Evolutionary conservation across 768 basidiomycete genomes (phyloP), one percentile per base, ranked within the genome.

Genomic region (Russula compacta): DNA sequence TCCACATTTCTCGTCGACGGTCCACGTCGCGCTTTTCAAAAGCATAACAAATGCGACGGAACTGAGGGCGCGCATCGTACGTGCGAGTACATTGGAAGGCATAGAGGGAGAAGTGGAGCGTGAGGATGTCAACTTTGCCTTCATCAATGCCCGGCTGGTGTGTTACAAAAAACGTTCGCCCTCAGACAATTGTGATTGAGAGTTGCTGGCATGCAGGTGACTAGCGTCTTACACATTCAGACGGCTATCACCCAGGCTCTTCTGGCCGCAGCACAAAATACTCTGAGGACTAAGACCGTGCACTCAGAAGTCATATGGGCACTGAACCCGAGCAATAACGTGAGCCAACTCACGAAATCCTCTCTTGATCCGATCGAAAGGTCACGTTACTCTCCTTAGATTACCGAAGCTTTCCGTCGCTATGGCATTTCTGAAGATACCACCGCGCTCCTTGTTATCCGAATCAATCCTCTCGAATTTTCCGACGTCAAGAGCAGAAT

Each of bases 281-380:
- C 75, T 0, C 75, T 95, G 59, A 79, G 86, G 50, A 94, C 95
- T 1, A 91, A 87, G 74, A 92, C 92, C 1, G 74, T 94, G 0
- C 94, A 98, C 69, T 92, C 92, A 0, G 95, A 98, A 72, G 80
- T 98, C 53, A 77, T 98, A n/a, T 93, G 88, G 79, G 74, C 82
- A 21, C 76, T 98, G 51, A 92, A 89, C 65, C 92, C 93, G 2
- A 90, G 85, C 5, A 89, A 91, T 65, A 97, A 95, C 70, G 92
- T 90, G 56, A 51, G 78, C 67, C 32, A 42, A 19, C 15, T 7
- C 32, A 29, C 6, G 68, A 47, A 19, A 5, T 36, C 51, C 29
- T 44, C 24, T 59, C 21, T 50, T 38, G 21, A 11, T 24, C 7
- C 19, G 19, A 24, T 46, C 19, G 24, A 33, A 43, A 29, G 38